These are phyloP conservation scores for Ceratocystis diversiconidia DNA, from an alignment of 2,329 filamentous ascomycete genomes.

Conservation along the genomic window DNA sequence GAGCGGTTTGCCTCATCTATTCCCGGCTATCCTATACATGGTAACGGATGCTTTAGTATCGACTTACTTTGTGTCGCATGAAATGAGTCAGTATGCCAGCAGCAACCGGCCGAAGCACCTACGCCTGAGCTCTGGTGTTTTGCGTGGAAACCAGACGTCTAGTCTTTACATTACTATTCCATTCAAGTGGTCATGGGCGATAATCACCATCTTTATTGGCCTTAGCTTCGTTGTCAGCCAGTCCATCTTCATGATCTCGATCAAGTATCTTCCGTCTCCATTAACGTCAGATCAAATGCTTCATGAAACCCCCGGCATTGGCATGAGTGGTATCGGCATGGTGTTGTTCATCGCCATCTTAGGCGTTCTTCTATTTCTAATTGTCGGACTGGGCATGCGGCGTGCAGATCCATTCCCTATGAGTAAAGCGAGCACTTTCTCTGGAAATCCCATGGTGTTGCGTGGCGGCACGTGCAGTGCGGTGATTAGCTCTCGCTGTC, in stretches of 20 bases:
- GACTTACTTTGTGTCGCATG: constrained; percentile 36
- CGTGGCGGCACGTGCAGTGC: constrained; percentile 36
- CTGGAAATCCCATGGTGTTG: constrained; percentile 36
- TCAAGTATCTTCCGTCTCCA: constrained; percentile 21
- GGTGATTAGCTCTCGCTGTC: constrained; percentile 37
- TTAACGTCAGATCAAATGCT: constrained; percentile 13
- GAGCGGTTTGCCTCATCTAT: constrained; percentile 35
- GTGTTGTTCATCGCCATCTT: constrained; percentile 31
- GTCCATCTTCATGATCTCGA: constrained; percentile 28
- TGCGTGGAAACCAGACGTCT: constrained; percentile 32
- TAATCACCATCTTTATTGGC: constrained; percentile 31
- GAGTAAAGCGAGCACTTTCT: constrained; percentile 25
- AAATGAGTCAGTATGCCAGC: constrained; percentile 33
- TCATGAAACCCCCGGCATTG: constrained; percentile 25
- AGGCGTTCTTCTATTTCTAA: constrained; percentile 24
- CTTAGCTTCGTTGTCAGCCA: constrained; percentile 35
- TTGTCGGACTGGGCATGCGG: constrained; percentile 30
- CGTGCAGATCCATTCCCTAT: constrained; percentile 27
- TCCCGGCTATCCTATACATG: constrained; percentile 35
- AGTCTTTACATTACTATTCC: constrained; percentile 39
- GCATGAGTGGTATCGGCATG: constrained; percentile 32
- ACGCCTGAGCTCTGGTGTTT: constrained; percentile 33
- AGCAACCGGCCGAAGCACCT: constrained; percentile 24
- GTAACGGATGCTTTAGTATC: constrained; percentile 34
- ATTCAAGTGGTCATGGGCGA: constrained; percentile 31